Conservation (phyloP, 75 land plant species). For the Selaginella moellendorffii region DNA sequence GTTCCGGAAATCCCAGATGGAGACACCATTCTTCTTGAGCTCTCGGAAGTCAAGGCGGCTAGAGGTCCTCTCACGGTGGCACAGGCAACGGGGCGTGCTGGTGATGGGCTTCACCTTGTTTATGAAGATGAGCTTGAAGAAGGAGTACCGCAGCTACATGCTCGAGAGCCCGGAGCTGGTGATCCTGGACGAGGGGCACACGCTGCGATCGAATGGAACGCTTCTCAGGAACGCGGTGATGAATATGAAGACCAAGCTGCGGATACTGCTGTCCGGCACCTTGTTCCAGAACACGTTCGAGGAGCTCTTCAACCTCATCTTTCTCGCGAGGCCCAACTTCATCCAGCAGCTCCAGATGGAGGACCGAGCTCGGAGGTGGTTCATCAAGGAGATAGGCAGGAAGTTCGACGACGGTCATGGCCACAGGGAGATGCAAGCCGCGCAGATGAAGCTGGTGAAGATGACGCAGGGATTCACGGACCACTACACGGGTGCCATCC, state of each 20-base stretch:
- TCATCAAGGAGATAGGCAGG: slow-evolving; percentile 24
- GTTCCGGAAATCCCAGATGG: slow-evolving; percentile 43
- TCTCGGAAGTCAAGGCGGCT: slow-evolving; percentile 20
- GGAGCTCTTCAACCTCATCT: slow-evolving; percentile 57
- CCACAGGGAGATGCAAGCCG: slow-evolving; percentile 15
- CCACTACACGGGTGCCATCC: slow-evolving; percentile 47
- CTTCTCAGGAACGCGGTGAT: slow-evolving; percentile 32
- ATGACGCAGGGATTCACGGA: slow-evolving; percentile 51
- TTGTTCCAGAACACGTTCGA: slow-evolving; percentile 79
- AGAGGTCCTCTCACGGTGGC: slow-evolving; percentile 9
- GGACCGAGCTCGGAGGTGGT: slow-evolving; percentile 10
- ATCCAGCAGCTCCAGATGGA: slow-evolving; percentile 5
- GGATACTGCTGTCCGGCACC: slow-evolving; percentile 79
- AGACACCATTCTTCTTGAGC: neutral
- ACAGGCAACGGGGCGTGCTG: slow-evolving; percentile 7
- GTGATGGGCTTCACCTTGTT: neutral
- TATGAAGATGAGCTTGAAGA: neutral
- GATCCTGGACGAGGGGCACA: slow-evolving; percentile 80
- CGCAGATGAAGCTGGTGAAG: slow-evolving; percentile 22
- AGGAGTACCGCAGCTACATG: slow-evolving; percentile 24
- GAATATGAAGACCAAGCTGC: slow-evolving; percentile 32
- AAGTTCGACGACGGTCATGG: slow-evolving; percentile 24
- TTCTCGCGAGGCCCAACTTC: slow-evolving; percentile 49
- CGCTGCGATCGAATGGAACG: slow-evolving; percentile 34
- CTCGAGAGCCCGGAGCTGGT: slow-evolving; percentile 44